Conservation (phyloP, 108 stramenopile species). For the Stephanodiscus triporus region DNA sequence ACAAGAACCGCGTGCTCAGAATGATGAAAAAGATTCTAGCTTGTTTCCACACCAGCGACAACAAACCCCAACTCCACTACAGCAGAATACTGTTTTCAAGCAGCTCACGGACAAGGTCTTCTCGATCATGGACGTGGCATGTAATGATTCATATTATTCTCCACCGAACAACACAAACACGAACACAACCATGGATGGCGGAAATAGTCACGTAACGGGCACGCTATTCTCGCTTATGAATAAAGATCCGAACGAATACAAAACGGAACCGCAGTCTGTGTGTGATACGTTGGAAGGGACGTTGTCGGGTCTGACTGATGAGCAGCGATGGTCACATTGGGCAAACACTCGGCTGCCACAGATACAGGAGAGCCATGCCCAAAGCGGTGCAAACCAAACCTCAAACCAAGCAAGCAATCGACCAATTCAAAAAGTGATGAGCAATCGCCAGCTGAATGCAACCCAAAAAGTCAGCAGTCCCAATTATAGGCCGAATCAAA, state of each 20-base stretch:
- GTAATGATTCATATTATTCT: not conserved
- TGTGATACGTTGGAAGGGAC: not conserved
- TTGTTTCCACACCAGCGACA: not conserved
- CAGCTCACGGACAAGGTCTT: not conserved
- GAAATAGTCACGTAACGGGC: not conserved
- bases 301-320: not conserved
- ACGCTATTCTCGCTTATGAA: too few species aligned
- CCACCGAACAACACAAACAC: not conserved
- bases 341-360: too few species aligned
- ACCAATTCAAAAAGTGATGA: too few species aligned
- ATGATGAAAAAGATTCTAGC: not conserved
- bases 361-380: too few species aligned
- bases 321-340: not conserved
- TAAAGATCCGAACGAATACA: too few species aligned
- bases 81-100: not conserved
- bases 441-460: too few species aligned
- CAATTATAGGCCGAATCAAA: too few species aligned
- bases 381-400: too few species aligned
- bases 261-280: not conserved
- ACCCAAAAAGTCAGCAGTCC: too few species aligned
- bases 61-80: not conserved
- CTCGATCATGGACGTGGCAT: conserved; percentile 2
- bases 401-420: too few species aligned
- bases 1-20: not conserved
- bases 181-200: not conserved